Base-by-base conservation (phyloP, 2,329 filamentous ascomycete genomes). In the Chlorencoelia australis region DNA sequence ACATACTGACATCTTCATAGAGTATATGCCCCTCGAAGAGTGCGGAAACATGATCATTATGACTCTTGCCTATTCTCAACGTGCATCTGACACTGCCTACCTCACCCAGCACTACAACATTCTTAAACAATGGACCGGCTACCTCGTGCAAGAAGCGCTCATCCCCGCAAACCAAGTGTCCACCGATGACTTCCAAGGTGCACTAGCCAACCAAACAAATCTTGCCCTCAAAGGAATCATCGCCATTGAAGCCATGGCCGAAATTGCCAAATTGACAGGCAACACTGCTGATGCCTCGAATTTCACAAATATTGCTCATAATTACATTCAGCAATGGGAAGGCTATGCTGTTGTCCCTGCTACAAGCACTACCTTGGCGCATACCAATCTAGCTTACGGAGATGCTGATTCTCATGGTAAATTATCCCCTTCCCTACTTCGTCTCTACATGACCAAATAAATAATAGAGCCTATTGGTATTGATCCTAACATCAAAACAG, bases 21-120 rank as follows among this genome's bases (percentile, higher is more conserved):
- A n/a, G n/a, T n/a, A n/a, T n/a, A n/a, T n/a, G n/a, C n/a, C n/a
- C n/a, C n/a, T n/a, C n/a, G n/a, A n/a, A n/a, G n/a, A 87, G 56
- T 85, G 80, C 47, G 82, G 81, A 17, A 82, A 87, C 55, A 86
- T 94, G 71, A 69, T 93, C 38, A 84, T 87, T 54, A 82, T 87
- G 78, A 77, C 78, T 3, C 64, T 91, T n/a, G 79, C 83, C 0
- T 72, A 82, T 45, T 70, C 71, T 0, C 75, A 81, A 53, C 62
- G 63, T 5, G 62, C 71, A 0, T 55, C 60, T 9, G 69, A 80
- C 45, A 66, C 54, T 2, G 61, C 49, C 7, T 78, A 73, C 48
- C 66, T 91, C 21, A 60, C 65, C 16, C 65, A 72, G 25, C 84
- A 83, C 54, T 91, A 88, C 60, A 56, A 63, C 3, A 66, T 88